Conservation (phyloP, 495 filamentous ascomycete genomes). For the Podospora comata region DNA sequence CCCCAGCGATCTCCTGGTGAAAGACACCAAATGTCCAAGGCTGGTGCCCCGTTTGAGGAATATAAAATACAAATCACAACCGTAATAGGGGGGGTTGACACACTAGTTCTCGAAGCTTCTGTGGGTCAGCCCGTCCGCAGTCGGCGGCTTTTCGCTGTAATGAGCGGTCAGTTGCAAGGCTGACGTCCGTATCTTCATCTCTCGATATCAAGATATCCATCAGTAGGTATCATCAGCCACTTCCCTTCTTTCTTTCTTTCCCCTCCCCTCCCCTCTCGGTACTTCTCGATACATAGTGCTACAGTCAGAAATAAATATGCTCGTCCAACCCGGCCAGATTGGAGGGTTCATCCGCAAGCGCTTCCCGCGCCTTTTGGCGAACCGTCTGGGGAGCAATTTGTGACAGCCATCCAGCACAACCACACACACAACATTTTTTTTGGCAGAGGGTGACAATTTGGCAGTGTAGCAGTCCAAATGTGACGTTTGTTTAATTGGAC, state of each 20-base stretch:
- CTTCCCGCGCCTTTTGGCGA: neutral
- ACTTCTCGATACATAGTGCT: neutral
- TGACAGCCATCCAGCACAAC: slow-evolving; percentile 1
- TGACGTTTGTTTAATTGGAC: slow-evolving; percentile 1
- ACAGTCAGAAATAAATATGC: neutral
- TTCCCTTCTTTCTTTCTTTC: too few relatives aligned
- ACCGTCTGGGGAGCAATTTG: neutral
- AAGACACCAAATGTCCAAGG: slow-evolving; percentile 7
- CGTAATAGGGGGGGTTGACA: slow-evolving; percentile 10
- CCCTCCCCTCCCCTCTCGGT: neutral
- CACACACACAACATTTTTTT: neutral
- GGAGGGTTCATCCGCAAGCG: neutral
- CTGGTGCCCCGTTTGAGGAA: slow-evolving; percentile 8
- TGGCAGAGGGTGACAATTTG: neutral
- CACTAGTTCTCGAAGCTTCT: slow-evolving; percentile 47
- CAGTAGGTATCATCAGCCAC: too few relatives aligned
- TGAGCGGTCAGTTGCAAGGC: neutral
- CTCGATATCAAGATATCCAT: neutral
- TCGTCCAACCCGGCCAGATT: neutral
- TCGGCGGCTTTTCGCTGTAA: slow-evolving; percentile 11
- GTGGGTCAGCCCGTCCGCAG: slow-evolving; percentile 31
- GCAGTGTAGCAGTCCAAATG: neutral
- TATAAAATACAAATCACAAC: slow-evolving; percentile 6
- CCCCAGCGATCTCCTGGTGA: neutral
- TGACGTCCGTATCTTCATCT: neutral